phyloP scores from a whole-genome alignment of 2,329 filamentous ascomycete genomes.

The Zasmidium cellare region DNA sequence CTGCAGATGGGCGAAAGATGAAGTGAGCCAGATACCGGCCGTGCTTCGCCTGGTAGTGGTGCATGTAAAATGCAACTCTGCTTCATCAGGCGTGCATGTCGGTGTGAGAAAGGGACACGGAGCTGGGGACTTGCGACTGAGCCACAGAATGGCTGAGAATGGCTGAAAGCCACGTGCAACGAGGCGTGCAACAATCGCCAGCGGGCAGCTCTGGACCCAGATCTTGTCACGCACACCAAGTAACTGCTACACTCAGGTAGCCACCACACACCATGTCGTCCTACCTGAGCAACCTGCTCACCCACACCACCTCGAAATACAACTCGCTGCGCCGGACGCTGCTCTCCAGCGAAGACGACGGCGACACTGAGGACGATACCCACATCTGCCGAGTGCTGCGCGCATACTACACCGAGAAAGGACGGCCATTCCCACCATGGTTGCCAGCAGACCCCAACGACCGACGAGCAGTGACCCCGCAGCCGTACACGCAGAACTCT shows the following conservation, averaged over 20 bases:
- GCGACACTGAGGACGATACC: conserved; percentile 75
- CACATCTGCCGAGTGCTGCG: conserved; percentile 92
- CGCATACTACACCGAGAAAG: conserved; percentile 89
- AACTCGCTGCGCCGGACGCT: conserved; percentile 63
- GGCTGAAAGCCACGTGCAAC: background rate
- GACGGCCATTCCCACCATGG: conserved; percentile 78
- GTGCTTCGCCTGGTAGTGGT: no score
- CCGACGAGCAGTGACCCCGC: conserved; percentile 41
- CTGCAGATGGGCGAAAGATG: background rate
- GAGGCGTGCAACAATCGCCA: background rate
- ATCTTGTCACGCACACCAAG: background rate
- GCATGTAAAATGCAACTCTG: background rate
- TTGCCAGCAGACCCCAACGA: conserved; percentile 85
- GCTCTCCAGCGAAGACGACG: conserved; percentile 60
- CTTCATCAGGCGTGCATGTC: background rate
- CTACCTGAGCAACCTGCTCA: conserved; percentile 75
- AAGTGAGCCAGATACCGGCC: background rate
- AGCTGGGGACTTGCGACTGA: background rate
- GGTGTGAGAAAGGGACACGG: background rate
- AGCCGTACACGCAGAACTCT: conserved; percentile 35
- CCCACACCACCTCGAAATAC: conserved; percentile 57
- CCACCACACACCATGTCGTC: conserved; percentile 62
- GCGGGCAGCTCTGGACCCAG: background rate
- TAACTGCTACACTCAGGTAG: background rate
- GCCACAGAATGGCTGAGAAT: background rate